Evolutionary conservation across 345 rosid species (phyloP), one percentile per base, ranked within the genome.

Genomic region (Corchorus olitorius): DNA sequence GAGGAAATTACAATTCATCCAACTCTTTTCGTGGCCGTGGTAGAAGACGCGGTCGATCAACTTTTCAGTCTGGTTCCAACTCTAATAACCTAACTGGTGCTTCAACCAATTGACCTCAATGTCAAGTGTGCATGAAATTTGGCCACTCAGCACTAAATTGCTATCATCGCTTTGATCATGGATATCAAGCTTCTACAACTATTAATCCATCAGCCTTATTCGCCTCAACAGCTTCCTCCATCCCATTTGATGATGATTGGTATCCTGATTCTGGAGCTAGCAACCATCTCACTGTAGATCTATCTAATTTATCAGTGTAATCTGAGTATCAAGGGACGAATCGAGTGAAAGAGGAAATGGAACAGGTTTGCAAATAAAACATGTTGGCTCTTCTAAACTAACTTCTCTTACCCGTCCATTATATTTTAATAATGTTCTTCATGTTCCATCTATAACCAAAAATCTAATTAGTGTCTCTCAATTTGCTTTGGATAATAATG

Each of bases 381-480:
- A 52, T 11, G 8, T 35, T 65, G 72, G 78, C 16, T 53, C 43
- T 22, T 34, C 20, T 27, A 8, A 12, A 8, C 65, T 62, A 0
- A 3, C 8, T 19, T 8, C 12, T 15, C 13, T 7, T n/a, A 0
- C 20, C 2, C n/a, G 6, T 5, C 2, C 35, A 0, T 19, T 75
- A 11, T 6, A 34, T 8, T 33, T 33, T 0, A 17, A 19, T 2
- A 33, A 64, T 75, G 52, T 65, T 52, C 63, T 75, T 33, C 72
- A 65, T 52, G 50, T 75, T 53, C 78, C 78, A 8, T 8, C 52
- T 1, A 66, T 55, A 4, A 17, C 49, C 2, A 52, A 75, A 17
- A 65, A 65, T 75, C 52, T 65, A 0, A 0, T 64, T 3, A 39
- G 41, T 37, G 60, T 27, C 27, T 64, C 33, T 8, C 14, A 65